Conservation (phyloP, 2,329 filamentous ascomycete species). For the Talaromyces sp. region DNA sequence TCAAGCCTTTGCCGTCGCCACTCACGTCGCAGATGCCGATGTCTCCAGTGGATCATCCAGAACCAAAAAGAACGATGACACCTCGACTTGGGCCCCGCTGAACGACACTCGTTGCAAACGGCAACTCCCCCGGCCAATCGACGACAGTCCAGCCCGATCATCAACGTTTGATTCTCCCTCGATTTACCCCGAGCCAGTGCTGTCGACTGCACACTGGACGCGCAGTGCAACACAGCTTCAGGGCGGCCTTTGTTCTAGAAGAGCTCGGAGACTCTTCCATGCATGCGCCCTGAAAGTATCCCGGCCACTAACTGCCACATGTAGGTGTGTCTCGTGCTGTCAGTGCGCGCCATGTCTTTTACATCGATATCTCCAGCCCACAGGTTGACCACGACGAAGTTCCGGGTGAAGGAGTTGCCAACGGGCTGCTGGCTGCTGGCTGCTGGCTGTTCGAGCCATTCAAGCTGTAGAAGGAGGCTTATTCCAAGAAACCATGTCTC, state of each 20-base stretch:
- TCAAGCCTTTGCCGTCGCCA: not conserved
- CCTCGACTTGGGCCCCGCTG: not conserved
- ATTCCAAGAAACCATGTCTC: not conserved
- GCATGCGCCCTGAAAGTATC: not conserved
- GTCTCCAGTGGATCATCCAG: not conserved
- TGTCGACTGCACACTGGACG: not conserved
- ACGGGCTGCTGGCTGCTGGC: too few relatives aligned
- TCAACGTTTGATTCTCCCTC: not conserved
- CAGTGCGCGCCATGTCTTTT: not conserved
- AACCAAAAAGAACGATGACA: not conserved
- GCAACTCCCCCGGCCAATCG: not conserved
- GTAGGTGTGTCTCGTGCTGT: not conserved
- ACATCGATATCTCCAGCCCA: not conserved
- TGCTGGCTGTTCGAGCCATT: not conserved
- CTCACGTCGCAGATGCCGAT: not conserved
- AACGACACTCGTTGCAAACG: not conserved
- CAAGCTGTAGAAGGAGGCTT: not conserved
- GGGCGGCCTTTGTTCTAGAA: constrained; percentile 2
- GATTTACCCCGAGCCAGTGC: not conserved
- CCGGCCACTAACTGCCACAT: not conserved
- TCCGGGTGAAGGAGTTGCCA: not conserved
- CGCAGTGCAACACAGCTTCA: not conserved
- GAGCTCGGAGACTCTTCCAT: not conserved
- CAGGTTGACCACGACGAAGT: not conserved
- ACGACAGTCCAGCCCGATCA: not conserved